Evolutionary conservation across 441 rosid genomes (phyloP), one percentile per base, ranked within the genome.

Genomic region (Populus trichocarpa): DNA sequence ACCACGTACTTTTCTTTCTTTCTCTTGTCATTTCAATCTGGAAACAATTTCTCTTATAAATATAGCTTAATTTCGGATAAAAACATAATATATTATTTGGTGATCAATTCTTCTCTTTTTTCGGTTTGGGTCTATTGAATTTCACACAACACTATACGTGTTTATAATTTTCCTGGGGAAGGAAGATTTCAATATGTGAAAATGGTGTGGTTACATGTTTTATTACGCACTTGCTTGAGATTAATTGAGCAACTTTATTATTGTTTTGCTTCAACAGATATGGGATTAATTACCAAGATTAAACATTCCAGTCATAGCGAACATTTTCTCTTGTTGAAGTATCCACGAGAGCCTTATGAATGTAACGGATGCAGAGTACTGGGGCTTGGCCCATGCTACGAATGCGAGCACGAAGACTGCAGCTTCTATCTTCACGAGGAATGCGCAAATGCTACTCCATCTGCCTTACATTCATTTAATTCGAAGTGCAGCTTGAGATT

Each of bases 301-400:
- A 75, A 25, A 12, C 71, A 65, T 22, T 22, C 22, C 4, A 73
- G 75, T 75, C 87, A 86, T 59, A 3, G 66, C 66, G 78, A 40
- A 40, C 80, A 83, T 26, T 6, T 25, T 38, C 85, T 86, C 16
- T 22, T 8, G 71, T 46, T 9, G 22, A 71, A 70, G 14, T 57
- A 18, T 72, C 69, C 65, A 20, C 23, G 73, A 36, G 75, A 75
- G 6, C 86, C 84, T 4, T 87, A 79, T 77, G 14, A 8, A 9
- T 85, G 89, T 35, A 77, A 85, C 32, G 89, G 89, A 0, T 87
- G 89, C 86, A 78, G 71, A 16, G 82, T 72, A 42, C 73, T 28
- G 18, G 86, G 85, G 3, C 28, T 78, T 0, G 85, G 83, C 2
- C 35, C 42, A 1, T 42, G 84, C 32, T 82, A 83, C 64, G 16